Evolutionary conservation across 345 rosid species (phyloP).

Genomic region (Geranium brycei): DNA sequence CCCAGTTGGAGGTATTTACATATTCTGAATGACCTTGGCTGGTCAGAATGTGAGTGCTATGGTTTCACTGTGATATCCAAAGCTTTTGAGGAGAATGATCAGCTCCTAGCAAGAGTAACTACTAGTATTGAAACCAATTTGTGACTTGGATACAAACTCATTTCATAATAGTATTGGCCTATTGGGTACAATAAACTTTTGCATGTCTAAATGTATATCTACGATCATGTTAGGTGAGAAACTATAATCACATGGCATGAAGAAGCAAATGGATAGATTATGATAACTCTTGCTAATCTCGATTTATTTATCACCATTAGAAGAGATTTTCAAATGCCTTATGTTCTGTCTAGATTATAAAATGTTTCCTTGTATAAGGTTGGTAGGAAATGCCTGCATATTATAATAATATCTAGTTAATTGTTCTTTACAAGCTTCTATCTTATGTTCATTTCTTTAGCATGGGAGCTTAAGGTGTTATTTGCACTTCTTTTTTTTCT

Average conservation of each 20-base stretch:
- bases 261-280: neutral
- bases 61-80: neutral
- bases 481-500: slow-evolving; percentile 2
- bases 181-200: neutral
- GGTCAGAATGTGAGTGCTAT: neutral
- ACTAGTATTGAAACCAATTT: neutral
- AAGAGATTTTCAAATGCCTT: neutral
- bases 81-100: neutral
- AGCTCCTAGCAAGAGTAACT: neutral
- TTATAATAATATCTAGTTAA: neutral
- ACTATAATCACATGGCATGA: neutral
- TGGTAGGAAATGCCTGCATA: neutral
- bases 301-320: neutral
- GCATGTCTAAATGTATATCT: neutral
- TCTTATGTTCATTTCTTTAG: neutral
- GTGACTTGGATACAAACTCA: neutral
- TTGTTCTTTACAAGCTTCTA: neutral
- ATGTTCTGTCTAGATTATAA: neutral
- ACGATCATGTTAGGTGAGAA: too few species aligned
- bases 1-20: slow-evolving; percentile 60
- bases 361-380: neutral
- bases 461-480: neutral
- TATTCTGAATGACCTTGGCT: neutral
- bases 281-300: neutral
- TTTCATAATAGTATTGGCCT: neutral